Evolutionary conservation across 768 basidiomycete species (phyloP).

Genomic region (Neoboletus magnificus): DNA sequence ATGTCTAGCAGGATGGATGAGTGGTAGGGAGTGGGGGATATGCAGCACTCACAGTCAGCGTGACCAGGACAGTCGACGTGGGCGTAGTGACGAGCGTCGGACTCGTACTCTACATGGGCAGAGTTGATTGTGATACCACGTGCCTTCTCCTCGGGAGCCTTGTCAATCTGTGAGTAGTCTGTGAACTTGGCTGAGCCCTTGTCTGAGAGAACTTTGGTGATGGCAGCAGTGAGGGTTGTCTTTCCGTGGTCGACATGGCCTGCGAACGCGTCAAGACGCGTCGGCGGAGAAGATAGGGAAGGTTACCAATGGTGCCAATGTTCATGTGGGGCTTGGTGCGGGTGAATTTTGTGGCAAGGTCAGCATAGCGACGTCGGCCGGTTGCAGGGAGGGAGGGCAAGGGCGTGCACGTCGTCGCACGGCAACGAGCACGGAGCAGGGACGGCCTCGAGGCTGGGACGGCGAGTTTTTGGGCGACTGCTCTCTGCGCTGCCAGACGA

Average conservation of each 20-base stretch:
- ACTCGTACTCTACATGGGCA: conserved; percentile 98
- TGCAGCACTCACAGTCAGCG: conserved; percentile 71
- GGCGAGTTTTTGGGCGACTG: background rate
- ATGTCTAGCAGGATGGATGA: conserved; percentile 55
- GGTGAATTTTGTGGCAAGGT: conserved; percentile 54
- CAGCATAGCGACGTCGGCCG: conserved; percentile 66
- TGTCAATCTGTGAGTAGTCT: conserved; percentile 97
- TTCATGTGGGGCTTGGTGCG: conserved; percentile 91
- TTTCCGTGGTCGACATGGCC: conserved; percentile 99
- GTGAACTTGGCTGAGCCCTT: conserved; percentile 79
- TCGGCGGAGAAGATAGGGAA: background rate
- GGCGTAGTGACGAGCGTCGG: conserved; percentile 83
- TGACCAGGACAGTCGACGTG: conserved; percentile 98
- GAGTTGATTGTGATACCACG: conserved; percentile 99
- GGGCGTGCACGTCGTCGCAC: conserved; percentile 10
- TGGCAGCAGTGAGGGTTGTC: conserved; percentile 93
- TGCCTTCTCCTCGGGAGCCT: conserved; percentile 98
- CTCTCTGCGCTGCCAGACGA: conserved; percentile 27
- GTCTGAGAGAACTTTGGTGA: conserved; percentile 87
- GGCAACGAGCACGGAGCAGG: conserved; percentile 11
- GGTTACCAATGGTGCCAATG: conserved; percentile 84
- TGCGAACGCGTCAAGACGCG: conserved; percentile 16
- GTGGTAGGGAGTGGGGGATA: background rate
- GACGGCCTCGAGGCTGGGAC: background rate
- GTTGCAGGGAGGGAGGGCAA: background rate